These are phyloP conservation scores for Cornus kousa DNA, from an alignment of 148 eudicot species.

Conservation along the genomic window DNA sequence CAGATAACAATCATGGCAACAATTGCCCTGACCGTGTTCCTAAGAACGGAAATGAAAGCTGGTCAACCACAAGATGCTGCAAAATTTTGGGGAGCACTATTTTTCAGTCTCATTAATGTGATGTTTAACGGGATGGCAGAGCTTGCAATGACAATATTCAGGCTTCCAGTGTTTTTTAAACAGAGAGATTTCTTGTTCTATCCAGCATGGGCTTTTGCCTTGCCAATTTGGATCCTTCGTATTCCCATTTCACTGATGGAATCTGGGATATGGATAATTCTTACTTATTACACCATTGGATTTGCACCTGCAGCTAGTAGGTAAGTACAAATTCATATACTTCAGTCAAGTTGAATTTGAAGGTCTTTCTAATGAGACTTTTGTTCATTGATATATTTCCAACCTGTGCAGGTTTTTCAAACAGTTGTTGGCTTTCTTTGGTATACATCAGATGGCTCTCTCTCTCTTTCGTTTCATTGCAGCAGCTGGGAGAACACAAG, in stretches of 20 bases:
- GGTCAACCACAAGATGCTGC: conserved; percentile 30
- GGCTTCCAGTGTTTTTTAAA: conserved; percentile 42
- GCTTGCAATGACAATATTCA: conserved; percentile 31
- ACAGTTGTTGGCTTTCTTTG: conserved; percentile 9
- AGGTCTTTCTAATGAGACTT: not conserved
- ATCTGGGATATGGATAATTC: conserved; percentile 34
- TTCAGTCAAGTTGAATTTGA: not conserved
- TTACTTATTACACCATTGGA: conserved; percentile 43
- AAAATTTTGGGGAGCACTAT: conserved; percentile 40
- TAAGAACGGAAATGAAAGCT: conserved; percentile 38
- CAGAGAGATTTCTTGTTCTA: conserved; percentile 37
- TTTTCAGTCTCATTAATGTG: conserved; percentile 39
- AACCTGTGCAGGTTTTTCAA: not conserved
- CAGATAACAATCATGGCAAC: conserved; percentile 37
- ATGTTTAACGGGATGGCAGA: conserved; percentile 47
- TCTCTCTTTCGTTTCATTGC: conserved; percentile 10
- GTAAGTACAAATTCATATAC: conserved; percentile 17
- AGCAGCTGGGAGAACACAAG: not conserved
- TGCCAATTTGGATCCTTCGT: conserved; percentile 38
- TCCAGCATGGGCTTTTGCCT: conserved; percentile 43
- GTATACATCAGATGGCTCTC: conserved; percentile 6
- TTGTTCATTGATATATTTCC: not conserved
- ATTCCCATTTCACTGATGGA: conserved; percentile 39
- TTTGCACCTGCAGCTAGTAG: conserved; percentile 33
- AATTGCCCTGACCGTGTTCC: conserved; percentile 36